Base-by-base conservation (phyloP, 257 asterid species). In the Nicotiana benthamiana region DNA sequence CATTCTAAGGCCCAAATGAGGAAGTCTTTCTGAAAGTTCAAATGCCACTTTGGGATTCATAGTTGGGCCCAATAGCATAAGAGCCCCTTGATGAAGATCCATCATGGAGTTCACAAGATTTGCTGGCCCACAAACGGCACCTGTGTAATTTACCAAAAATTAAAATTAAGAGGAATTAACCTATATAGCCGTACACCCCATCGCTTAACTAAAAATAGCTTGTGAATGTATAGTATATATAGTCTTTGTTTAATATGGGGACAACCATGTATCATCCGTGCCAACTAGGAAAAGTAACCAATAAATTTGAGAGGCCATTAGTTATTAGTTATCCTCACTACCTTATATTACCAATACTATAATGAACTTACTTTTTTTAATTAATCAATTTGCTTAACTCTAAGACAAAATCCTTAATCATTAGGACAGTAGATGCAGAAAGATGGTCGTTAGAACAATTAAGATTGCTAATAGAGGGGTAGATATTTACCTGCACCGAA, bases 11-110 rank as follows among this genome's bases (percentile, higher is more conserved):
- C 93, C 89, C 82, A 95, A 77, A 82, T 95, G 99, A 0, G 99
- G 99, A 1, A 93, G 84, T 80, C 98, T 84, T 68, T 92, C 96
- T 0, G 99, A 89, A 17, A 95, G 90, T 60, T 95, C 99, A 77
- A 91, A 93, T 0, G 98, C 98, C 18, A 93, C 95, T 52, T 95
- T 95, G 0, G 99, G 90, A 81, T 95, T 93, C 99, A 95, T 93
- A 2, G 99, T 95, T 16, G 99, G 99, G 16, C 98, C 99, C 22
- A 95, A 80, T 5, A 95, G 89, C 99, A 95, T 93, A 2, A 95
- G 89, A 11, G 97, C 40, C 36, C 99, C 99, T 75, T 93, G 97
- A 4, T 89, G 98, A 66, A 94, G 92, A 70, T 95, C 98, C 98
- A 95, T 93, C 99, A 95, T 93, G 1, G 98, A 89, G 80, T 95